A percentile compares a stretch with the other conserved stretches of the same genome.
Evolutionary conservation across 1,284 basidiomycete species (phyloP).

Genomic region (Cryptococcus wingfieldii): DNA sequence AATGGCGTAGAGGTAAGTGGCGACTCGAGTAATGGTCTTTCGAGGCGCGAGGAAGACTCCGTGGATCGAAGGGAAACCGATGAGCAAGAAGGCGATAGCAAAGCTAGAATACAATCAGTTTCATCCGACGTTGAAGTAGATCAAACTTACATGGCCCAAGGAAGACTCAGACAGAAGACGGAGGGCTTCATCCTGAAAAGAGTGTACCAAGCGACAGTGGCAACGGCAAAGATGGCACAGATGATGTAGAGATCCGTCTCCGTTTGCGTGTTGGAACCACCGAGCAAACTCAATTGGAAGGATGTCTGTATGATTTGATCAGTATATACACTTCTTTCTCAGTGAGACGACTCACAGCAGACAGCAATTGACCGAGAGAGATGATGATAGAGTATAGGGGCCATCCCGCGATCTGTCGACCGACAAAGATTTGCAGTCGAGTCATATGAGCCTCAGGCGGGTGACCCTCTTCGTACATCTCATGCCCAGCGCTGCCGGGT

Average conservation of each 20-base stretch:
- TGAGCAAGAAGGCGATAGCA: slow-evolving; percentile 79
- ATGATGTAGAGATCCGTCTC: slow-evolving; percentile 82
- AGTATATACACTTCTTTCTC: background rate
- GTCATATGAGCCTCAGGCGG: slow-evolving; percentile 62
- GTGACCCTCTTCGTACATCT: slow-evolving; percentile 53
- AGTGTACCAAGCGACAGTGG: slow-evolving; percentile 83
- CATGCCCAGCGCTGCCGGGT: slow-evolving; percentile 51
- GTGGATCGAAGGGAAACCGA: slow-evolving; percentile 74
- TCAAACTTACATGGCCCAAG: slow-evolving; percentile 65
- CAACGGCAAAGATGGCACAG: slow-evolving; percentile 74
- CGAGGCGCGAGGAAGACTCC: slow-evolving; percentile 61
- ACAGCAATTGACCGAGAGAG: slow-evolving; percentile 68
- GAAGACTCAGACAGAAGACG: slow-evolving; percentile 73
- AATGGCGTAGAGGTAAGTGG: slow-evolving; percentile 80
- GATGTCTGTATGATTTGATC: slow-evolving; percentile 58
- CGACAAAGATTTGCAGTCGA: slow-evolving; percentile 71
- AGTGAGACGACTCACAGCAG: slow-evolving; percentile 25
- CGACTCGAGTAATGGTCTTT: slow-evolving; percentile 63
- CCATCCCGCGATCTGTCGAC: slow-evolving; percentile 73
- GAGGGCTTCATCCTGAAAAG: slow-evolving; percentile 84
- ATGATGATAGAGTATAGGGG: slow-evolving; percentile 85
- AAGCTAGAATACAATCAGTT: slow-evolving; percentile 51
- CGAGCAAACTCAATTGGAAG: slow-evolving; percentile 85
- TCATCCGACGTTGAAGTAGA: background rate
- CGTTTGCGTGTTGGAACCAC: slow-evolving; percentile 76